Evolutionary conservation across 768 basidiomycete species (phyloP).

Genomic region (Infundibulicybe gibba): DNA sequence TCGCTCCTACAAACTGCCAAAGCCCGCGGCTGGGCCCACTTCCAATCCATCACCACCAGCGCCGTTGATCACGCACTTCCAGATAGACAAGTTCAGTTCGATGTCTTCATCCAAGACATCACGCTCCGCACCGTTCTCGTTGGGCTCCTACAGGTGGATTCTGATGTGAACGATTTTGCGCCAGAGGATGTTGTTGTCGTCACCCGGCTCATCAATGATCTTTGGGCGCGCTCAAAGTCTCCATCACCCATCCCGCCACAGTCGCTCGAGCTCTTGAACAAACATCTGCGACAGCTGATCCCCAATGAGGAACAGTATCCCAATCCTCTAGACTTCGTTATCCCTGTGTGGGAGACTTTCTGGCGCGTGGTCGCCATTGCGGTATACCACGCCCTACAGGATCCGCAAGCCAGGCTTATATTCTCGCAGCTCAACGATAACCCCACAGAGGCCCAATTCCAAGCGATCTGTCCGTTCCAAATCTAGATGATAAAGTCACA

Average conservation of each 20-base stretch:
- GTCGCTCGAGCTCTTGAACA: constrained; percentile 29
- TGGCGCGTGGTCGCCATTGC: constrained; percentile 55
- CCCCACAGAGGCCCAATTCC: constrained; percentile 27
- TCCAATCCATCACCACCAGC: constrained; percentile 23
- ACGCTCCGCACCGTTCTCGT: constrained; percentile 39
- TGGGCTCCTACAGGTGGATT: constrained; percentile 33
- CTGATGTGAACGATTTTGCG: constrained; percentile 22
- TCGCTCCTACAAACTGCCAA: constrained; percentile 22
- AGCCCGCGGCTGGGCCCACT: constrained; percentile 27
- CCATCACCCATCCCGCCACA: constrained; percentile 21
- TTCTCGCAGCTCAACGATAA: constrained; percentile 32
- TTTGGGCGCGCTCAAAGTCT: constrained; percentile 45
- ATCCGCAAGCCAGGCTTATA: constrained; percentile 14
- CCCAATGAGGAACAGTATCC: constrained; percentile 25
- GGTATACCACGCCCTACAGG: constrained; percentile 31
- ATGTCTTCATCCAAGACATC: constrained; percentile 38
- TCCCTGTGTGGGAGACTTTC: constrained; percentile 59
- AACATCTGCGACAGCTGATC: constrained; percentile 35
- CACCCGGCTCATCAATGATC: constrained; percentile 35
- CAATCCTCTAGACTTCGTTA: constrained; percentile 46
- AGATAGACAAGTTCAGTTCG: constrained; percentile 20
- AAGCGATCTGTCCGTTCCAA: neutral
- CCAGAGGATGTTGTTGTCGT: constrained; percentile 31
- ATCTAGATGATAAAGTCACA: neutral
- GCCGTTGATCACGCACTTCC: constrained; percentile 25